phyloP scores from a whole-genome alignment of 148 eudicot genomes.

The Vaccinium myrtillus region DNA sequence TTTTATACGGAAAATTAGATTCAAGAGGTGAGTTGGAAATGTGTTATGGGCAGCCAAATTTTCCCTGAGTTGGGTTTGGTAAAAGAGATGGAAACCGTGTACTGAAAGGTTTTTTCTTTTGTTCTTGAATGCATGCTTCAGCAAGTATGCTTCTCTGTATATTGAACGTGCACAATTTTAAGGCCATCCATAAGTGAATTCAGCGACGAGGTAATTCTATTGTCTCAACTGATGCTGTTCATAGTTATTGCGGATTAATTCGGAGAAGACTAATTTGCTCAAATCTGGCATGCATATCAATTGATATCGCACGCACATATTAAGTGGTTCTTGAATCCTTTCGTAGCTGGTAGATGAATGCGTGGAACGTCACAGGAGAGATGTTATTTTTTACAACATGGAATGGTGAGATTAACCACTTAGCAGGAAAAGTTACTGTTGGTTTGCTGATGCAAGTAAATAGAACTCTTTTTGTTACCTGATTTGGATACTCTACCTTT shows the following conservation, averaged over 20 bases:
- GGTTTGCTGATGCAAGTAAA: not conserved
- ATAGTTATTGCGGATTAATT: not conserved
- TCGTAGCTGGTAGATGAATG: slow-evolving; percentile 78
- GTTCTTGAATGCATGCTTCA: not conserved
- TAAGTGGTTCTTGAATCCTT: slow-evolving; percentile 5
- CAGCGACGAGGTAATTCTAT: slow-evolving; percentile 65
- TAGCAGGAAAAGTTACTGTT: not conserved
- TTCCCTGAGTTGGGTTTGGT: no score
- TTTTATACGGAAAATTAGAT: no score
- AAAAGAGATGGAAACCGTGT: no score
- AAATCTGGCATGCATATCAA: not conserved
- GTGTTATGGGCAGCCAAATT: no score
- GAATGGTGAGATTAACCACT: slow-evolving; percentile 55
- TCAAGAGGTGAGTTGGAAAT: no score
- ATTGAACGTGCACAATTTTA: slow-evolving; percentile 91
- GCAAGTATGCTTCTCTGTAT: slow-evolving; percentile 8
- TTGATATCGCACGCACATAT: not conserved
- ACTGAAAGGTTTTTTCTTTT: no score
- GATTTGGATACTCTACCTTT: not conserved
- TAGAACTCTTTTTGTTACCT: not conserved
- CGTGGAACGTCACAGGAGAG: slow-evolving; percentile 85
- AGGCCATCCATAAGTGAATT: slow-evolving; percentile 79
- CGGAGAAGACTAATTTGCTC: not conserved
- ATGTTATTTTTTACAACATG: slow-evolving; percentile 94
- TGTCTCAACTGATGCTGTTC: slow-evolving; percentile 1